Conservation (phyloP, 1,284 basidiomycete genomes). For the Tilletia horrida region DNA sequence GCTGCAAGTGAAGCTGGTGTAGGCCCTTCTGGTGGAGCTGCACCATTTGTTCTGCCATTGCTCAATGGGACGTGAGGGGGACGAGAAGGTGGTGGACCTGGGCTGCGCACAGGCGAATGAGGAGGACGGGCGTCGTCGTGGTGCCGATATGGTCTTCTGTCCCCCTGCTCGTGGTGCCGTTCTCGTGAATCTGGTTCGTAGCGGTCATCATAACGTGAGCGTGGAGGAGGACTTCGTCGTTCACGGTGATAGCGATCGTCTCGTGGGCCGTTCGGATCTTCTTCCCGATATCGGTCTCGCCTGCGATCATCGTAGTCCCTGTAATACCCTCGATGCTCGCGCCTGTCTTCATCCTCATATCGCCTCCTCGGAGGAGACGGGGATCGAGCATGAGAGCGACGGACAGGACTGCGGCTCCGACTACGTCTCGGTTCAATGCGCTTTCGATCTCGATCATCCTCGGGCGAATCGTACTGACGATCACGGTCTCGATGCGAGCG, state of each 20-base stretch:
- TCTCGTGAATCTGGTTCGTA: neutral
- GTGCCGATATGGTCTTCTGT: too few relatives aligned
- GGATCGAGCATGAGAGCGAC: slow-evolving; percentile 14
- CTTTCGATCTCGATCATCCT: slow-evolving; percentile 17
- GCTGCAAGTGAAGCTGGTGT: slow-evolving; percentile 53
- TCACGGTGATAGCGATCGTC: neutral
- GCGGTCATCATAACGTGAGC: neutral
- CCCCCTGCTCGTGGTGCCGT: too few relatives aligned
- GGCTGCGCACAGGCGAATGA: neutral
- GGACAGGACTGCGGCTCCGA: slow-evolving; percentile 11
- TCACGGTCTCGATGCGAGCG: neutral
- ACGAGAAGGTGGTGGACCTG: slow-evolving; percentile 12
- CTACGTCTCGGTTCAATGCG: neutral
- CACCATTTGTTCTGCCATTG: neutral
- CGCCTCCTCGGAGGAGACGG: neutral
- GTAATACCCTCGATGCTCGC: neutral
- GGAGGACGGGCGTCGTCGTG: too few relatives aligned
- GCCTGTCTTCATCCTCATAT: slow-evolving; percentile 12
- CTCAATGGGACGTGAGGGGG: neutral
- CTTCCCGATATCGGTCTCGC: slow-evolving; percentile 9
- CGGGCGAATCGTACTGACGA: slow-evolving; percentile 29
- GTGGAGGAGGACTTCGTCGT: slow-evolving; percentile 1
- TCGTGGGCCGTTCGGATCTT: neutral
- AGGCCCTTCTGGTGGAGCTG: slow-evolving; percentile 6
- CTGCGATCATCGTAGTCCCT: slow-evolving; percentile 15